Percentiles rank a stretch among this genome's conserved stretches.
These are phyloP conservation scores for Lentinula sp. DNA, from an alignment of 768 basidiomycete genomes.

Conservation along the genomic window DNA sequence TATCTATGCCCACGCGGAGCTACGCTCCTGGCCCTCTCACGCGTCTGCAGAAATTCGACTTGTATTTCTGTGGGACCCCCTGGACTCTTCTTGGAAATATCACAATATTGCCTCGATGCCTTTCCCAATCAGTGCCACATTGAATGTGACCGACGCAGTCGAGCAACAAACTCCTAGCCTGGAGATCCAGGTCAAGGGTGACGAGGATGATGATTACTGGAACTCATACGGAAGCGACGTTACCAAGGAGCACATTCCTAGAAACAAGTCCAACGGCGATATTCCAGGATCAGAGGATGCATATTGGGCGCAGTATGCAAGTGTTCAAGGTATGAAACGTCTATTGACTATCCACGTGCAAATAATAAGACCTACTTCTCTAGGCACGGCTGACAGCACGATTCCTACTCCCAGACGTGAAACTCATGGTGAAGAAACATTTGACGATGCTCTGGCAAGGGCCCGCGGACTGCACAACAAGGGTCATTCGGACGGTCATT, in stretches of 20 bases:
- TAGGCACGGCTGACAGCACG: conserved; percentile 72
- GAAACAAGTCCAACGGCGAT: conserved; percentile 4
- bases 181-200: conserved; percentile 18
- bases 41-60: conserved; percentile 48
- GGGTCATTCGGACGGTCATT: background rate
- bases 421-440: conserved; percentile 14
- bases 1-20: conserved; percentile 46
- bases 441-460: background rate
- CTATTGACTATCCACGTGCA: background rate
- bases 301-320: conserved; percentile 73
- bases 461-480: background rate
- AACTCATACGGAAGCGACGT: conserved; percentile 47
- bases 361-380: background rate
- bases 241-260: conserved; percentile 20
- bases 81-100: conserved; percentile 53
- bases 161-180: background rate
- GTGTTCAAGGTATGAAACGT: conserved; percentile 52
- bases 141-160: conserved; percentile 14
- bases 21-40: conserved; percentile 19
- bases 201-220: conserved; percentile 61
- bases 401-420: conserved; percentile 28
- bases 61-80: conserved; percentile 60
- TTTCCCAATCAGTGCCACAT: conserved; percentile 43
- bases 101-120: conserved; percentile 68
- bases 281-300: conserved; percentile 37